Conservation (phyloP, 768 basidiomycete species). For the Kwoniella sp. region DNA sequence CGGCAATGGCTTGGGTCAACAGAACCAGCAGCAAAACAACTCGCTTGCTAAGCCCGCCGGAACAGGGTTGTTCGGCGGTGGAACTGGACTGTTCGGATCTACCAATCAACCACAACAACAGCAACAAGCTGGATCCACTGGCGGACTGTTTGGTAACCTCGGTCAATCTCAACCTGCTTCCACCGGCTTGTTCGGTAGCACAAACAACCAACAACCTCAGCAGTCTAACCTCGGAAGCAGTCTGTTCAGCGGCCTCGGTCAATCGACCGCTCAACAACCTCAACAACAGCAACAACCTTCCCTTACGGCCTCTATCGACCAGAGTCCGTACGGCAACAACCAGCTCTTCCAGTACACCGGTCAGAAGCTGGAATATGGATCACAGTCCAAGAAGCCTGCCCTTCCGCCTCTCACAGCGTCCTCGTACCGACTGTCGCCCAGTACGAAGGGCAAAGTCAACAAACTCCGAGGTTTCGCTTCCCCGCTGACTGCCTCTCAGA, state of each 20-base stretch:
- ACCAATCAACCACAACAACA: conserved; percentile 50
- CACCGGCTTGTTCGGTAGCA: conserved; percentile 53
- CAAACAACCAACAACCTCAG: conserved; percentile 56
- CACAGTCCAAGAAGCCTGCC: conserved; percentile 51
- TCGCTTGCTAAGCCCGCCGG: conserved; percentile 36
- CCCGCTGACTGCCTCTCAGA: conserved; percentile 37
- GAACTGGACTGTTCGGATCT: conserved; percentile 40
- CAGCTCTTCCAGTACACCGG: conserved; percentile 56
- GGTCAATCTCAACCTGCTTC: conserved; percentile 55
- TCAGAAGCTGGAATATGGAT: conserved; percentile 45
- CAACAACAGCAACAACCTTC: conserved; percentile 61
- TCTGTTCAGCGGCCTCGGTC: conserved; percentile 59
- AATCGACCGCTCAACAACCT: conserved; percentile 63
- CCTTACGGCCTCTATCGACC: conserved; percentile 82
- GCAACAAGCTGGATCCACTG: conserved; percentile 39
- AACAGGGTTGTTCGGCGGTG: conserved; percentile 36
- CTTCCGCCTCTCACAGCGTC: conserved; percentile 54
- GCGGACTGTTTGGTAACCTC: conserved; percentile 55
- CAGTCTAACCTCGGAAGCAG: conserved; percentile 52
- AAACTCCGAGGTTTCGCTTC: conserved; percentile 55
- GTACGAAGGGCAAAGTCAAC: conserved; percentile 41
- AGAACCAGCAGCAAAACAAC: conserved; percentile 49
- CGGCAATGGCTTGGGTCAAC: conserved; percentile 55
- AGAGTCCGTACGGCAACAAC: conserved; percentile 61
- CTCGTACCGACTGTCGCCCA: conserved; percentile 51